Base-by-base conservation (phyloP, 2,329 filamentous ascomycete species). In the Triangularia verruculosa region DNA sequence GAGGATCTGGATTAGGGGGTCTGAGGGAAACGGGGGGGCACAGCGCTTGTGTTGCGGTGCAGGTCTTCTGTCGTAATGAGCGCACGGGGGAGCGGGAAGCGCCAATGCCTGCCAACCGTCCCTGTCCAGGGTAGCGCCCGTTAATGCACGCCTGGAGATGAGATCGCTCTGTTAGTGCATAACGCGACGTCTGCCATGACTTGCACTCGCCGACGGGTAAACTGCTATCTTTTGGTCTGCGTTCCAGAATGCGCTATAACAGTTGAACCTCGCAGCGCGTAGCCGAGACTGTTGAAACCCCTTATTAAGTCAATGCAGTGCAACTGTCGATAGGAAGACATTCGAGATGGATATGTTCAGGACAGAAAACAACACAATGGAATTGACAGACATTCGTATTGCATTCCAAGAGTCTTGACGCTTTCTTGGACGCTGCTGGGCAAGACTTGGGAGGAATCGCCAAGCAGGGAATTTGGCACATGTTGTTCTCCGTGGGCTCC, bases 81-180 rank as follows among this genome's bases (percentile, higher is more conserved):
- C 54, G 63, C 63, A 25, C 12, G 51, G 51, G 51, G 51, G 22
- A 27, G 51, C 25, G 34, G 34, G 59, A 55, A 25, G 15, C 28
- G 61, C 62, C 56, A 65, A 61, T 28, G 17, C 53, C 53, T 27
- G 59, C 24, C 59, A 58, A 30, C 39, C 57, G 39, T 47, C 32
- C 57, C 56, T 55, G 39, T n/a, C 30, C 52, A 57, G 51, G 56
- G 67, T 70, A 64, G 32, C 62, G 39, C 43, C 53, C 59, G 68
- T 65, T 70, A 68, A 66, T 67, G 67, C 65, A 34, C 7, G 52
- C 47, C n/a, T 60, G 66, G 66, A 69, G 62, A 69, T 70, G 59
- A 68, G 64, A 61, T 67, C 30, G 56, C 20, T 39, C 2, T n/a
- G 61, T 58, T 69, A 69, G 55, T 4, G 32, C 2, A 27, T 2